Conservation (phyloP, 2,329 filamentous ascomycete species). For the Talaromyces sp. region DNA sequence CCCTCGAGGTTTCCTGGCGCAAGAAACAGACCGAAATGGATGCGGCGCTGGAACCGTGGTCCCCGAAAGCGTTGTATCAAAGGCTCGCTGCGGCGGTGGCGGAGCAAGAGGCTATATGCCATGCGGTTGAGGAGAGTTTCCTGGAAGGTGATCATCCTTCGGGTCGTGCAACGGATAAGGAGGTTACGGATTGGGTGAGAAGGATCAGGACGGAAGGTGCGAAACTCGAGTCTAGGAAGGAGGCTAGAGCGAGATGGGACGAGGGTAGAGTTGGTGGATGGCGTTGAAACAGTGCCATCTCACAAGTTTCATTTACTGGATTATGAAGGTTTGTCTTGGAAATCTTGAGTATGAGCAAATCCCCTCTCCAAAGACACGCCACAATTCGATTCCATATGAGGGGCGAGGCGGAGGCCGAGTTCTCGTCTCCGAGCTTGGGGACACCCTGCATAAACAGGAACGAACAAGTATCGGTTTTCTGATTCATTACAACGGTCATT, state of each 20-base stretch:
- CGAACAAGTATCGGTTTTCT: not conserved
- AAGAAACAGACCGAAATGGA: conserved; percentile 89
- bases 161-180: conserved; percentile 67
- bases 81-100: conserved; percentile 69
- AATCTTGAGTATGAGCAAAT: not conserved
- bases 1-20: conserved; percentile 87
- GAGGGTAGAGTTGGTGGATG: conserved; percentile 92
- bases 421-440: too few relatives aligned
- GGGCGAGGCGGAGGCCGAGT: not conserved
- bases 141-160: conserved; percentile 58
- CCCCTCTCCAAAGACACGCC: not conserved
- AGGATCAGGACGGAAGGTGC: conserved; percentile 76
- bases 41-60: conserved; percentile 74
- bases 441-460: not conserved
- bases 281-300: conserved; percentile 54
- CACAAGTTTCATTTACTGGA: not conserved
- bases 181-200: conserved; percentile 79
- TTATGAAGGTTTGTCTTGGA: not conserved
- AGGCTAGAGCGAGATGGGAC: conserved; percentile 91
- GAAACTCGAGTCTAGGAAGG: conserved; percentile 72
- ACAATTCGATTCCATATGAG: not conserved
- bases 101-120: conserved; percentile 78
- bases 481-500: not conserved
- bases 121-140: conserved; percentile 88
- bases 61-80: conserved; percentile 81